Evolutionary conservation across 2,329 filamentous ascomycete genomes (phyloP).

Genomic region (Teratosphaeriaceae sp.): DNA sequence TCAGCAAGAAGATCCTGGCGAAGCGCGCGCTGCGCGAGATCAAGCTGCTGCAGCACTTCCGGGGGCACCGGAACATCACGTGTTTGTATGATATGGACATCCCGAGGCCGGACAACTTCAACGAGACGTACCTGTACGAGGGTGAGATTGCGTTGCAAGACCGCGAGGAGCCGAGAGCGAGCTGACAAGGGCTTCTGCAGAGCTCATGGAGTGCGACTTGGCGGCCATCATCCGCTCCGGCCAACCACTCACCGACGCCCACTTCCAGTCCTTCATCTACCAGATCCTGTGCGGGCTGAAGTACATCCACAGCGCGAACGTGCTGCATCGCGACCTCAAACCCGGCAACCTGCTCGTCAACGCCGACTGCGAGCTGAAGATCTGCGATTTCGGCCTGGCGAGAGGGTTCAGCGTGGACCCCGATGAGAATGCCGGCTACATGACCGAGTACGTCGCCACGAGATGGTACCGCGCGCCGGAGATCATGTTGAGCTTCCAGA

Average conservation of each 20-base stretch:
- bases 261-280: conserved; percentile 99
- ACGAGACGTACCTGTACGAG: conserved; percentile 98
- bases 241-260: conserved; percentile 93
- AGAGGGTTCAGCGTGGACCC: conserved; percentile 96
- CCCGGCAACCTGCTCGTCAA: conserved; percentile 96
- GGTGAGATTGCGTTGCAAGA: conserved; percentile 49
- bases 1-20: conserved; percentile 99
- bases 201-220: conserved; percentile 98
- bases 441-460: conserved; percentile 99
- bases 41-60: conserved; percentile 96
- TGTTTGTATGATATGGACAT: conserved; percentile 99
- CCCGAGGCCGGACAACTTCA: conserved; percentile 93
- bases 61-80: conserved; percentile 66
- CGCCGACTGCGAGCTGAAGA: conserved; percentile 98
- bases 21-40: conserved; percentile 98
- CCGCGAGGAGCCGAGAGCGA: not conserved
- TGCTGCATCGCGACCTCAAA: conserved; percentile 93
- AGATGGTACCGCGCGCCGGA: conserved; percentile 98
- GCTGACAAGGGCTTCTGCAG: conserved; percentile 42
- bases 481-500: conserved; percentile 99
- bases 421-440: conserved; percentile 97
- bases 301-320: conserved; percentile 98
- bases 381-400: conserved; percentile 95
- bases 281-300: conserved; percentile 98
- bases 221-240: conserved; percentile 97